Base-by-base conservation (phyloP, 768 basidiomycete species). In the Trametes cubensis region DNA sequence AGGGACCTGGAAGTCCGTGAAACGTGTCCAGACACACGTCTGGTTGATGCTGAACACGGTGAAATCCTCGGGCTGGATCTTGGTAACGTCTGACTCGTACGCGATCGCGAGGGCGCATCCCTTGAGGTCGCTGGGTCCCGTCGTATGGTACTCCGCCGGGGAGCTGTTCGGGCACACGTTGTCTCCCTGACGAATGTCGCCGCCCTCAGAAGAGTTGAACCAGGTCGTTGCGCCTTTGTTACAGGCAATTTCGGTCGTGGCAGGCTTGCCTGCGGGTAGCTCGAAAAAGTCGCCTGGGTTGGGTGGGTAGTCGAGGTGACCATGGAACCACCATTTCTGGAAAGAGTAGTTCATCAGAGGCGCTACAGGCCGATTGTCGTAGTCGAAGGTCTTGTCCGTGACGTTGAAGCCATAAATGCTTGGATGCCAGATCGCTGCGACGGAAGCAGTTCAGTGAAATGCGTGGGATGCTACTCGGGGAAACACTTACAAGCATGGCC, bases 21-120 rank as follows among this genome's bases (percentile, higher is more conserved):
- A 83, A 20, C 88, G 78, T 23, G 76, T 81, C 86, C 86, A 92
- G 0, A 90, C 89, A 64, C 89, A 90, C 0, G 84, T 87, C 50
- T 88, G 86, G 69, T 91, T 90, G 14, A 90, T 81, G 59, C 85
- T 87, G 72, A 92, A 91, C 13, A 92, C 76, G 0, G 85, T 81
- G 67, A 92, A 87, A 73, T 91, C 88, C 46, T 79, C 82, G 0
- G 89, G 89, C 67, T 85, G 72, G 7, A 92, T 81, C 0, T 79
- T 66, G 0, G 71, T 74, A 1, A 79, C 83, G 66, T 91, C 78
- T 64, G 73, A 82, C 71, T 89, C 86, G 76, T 94, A 92, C n/a
- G 88, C 82, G 64, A 94, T 92, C 0, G 83, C 89, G 34, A 94
- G 75, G 0, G 82, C 84, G 69, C 88, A 90, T 13, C 88, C 87